A percentile compares a stretch with the other conserved stretches of the same genome.
Evolutionary conservation across 495 filamentous ascomycete genomes (phyloP).

Genomic region (Neurospora sp.): DNA sequence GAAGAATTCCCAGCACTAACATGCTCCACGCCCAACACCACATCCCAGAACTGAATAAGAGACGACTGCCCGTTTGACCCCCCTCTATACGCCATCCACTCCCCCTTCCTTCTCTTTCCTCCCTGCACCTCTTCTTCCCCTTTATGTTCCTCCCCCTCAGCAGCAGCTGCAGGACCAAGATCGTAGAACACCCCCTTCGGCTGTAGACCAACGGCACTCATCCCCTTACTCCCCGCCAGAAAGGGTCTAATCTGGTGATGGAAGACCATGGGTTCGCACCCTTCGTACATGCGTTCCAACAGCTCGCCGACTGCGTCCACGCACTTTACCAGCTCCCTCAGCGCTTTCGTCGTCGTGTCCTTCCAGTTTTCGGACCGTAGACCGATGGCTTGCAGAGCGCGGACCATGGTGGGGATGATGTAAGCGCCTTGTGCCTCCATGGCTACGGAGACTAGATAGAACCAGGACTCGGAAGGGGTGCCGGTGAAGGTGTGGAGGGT

Average conservation of each 20-base stretch:
- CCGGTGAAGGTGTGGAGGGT: slow-evolving; percentile 84
- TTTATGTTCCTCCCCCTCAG: slow-evolving; percentile 45
- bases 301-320: slow-evolving; percentile 61
- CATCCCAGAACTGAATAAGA: slow-evolving; percentile 89
- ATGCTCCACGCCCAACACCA: slow-evolving; percentile 85
- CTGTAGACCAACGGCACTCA: slow-evolving; percentile 84
- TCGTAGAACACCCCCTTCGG: slow-evolving; percentile 84
- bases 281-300: slow-evolving; percentile 78
- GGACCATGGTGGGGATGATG: slow-evolving; percentile 70
- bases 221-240: slow-evolving; percentile 92
- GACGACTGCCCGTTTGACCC: slow-evolving; percentile 95
- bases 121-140: slow-evolving; percentile 32
- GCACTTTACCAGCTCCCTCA: slow-evolving; percentile 55
- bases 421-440: slow-evolving; percentile 82
- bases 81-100: slow-evolving; percentile 72
- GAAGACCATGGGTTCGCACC: slow-evolving; percentile 87
- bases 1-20: background rate
- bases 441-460: slow-evolving; percentile 86
- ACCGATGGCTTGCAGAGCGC: slow-evolving; percentile 60
- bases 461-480: slow-evolving; percentile 92
- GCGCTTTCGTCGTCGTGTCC: slow-evolving; percentile 47
- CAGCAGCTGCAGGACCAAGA: slow-evolving; percentile 54
- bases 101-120: slow-evolving; percentile 27
- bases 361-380: slow-evolving; percentile 37
- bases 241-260: slow-evolving; percentile 91